Evolutionary conservation across 2,329 filamentous ascomycete genomes (phyloP).

Genomic region (Aureobasidium lini): DNA sequence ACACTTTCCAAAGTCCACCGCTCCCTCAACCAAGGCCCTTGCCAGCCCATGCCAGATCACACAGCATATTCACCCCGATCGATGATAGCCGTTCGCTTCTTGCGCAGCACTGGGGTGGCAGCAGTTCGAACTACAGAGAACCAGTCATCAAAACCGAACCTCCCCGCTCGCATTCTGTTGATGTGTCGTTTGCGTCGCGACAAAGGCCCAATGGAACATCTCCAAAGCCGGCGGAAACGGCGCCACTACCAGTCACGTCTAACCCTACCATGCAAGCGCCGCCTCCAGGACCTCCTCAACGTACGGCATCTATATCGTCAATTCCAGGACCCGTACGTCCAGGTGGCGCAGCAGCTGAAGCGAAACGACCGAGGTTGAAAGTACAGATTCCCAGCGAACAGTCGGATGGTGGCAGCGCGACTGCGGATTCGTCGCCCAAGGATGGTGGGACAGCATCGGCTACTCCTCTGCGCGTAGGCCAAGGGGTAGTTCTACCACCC

Average conservation of each 20-base stretch:
- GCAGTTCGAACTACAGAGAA: slow-evolving; percentile 46
- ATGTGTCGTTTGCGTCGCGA: slow-evolving; percentile 51
- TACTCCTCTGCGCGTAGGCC: slow-evolving; percentile 3
- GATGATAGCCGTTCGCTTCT: slow-evolving; percentile 86
- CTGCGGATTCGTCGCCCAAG: slow-evolving; percentile 60
- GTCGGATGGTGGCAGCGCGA: slow-evolving; percentile 64
- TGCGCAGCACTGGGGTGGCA: slow-evolving; percentile 63
- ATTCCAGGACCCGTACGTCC: slow-evolving; percentile 65
- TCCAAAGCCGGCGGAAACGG: slow-evolving; percentile 21
- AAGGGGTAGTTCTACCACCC: slow-evolving; percentile 74
- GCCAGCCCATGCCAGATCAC: slow-evolving; percentile 55
- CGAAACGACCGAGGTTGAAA: slow-evolving; percentile 73
- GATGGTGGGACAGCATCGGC: slow-evolving; percentile 45
- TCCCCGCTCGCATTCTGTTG: slow-evolving; percentile 56
- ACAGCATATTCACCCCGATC: slow-evolving; percentile 96
- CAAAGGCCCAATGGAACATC: slow-evolving; percentile 38
- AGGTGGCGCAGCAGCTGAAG: slow-evolving; percentile 63
- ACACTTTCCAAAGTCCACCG: slow-evolving; percentile 46
- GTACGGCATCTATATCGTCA: slow-evolving; percentile 51
- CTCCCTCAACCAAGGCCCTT: slow-evolving; percentile 58
- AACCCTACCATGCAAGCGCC: slow-evolving; percentile 19
- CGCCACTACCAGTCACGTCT: neutral
- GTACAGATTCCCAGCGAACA: slow-evolving; percentile 92
- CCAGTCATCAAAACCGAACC: slow-evolving; percentile 35
- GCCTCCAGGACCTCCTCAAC: slow-evolving; percentile 39